phyloP scores from a whole-genome alignment of 805 yeast species.

The Yarrowia phangngaensis region DNA sequence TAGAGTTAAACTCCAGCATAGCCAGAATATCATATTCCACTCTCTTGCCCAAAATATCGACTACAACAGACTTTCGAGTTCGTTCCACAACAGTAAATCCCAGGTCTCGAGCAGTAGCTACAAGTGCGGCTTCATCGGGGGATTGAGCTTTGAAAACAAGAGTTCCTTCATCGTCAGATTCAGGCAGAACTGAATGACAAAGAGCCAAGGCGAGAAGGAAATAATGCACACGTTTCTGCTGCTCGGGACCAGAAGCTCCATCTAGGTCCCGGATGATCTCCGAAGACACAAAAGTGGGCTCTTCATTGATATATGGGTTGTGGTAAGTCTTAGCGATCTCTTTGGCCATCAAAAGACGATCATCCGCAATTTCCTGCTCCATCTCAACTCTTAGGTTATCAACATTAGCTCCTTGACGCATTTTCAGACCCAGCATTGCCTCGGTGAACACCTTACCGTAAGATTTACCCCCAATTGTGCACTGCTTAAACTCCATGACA shows the following conservation, averaged over 20 bases:
- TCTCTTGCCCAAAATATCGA: slow-evolving; percentile 48
- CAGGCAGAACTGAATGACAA: slow-evolving; percentile 77
- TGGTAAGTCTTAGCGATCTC: slow-evolving; percentile 52
- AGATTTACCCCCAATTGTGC: slow-evolving; percentile 62
- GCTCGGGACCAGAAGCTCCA: slow-evolving; percentile 40
- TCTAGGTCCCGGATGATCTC: slow-evolving; percentile 56
- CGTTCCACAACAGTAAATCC: slow-evolving; percentile 64
- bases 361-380: slow-evolving; percentile 46
- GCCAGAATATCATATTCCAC: slow-evolving; percentile 53
- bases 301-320: slow-evolving; percentile 34
- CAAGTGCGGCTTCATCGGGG: slow-evolving; percentile 82
- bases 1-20: slow-evolving; percentile 64
- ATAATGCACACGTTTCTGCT: slow-evolving; percentile 49
- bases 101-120: slow-evolving; percentile 69
- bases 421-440: slow-evolving; percentile 65
- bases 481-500: slow-evolving; percentile 78
- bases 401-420: slow-evolving; percentile 62
- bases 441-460: slow-evolving; percentile 76
- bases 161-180: slow-evolving; percentile 41
- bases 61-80: slow-evolving; percentile 49
- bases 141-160: slow-evolving; percentile 70
- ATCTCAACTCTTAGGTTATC: slow-evolving; percentile 49
- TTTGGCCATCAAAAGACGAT: slow-evolving; percentile 49
- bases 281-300: slow-evolving; percentile 62
- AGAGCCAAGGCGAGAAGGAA: slow-evolving; percentile 71